These are phyloP conservation scores for Leucocoprinus sp. DNA, from an alignment of 768 basidiomycete species.

Conservation along the genomic window DNA sequence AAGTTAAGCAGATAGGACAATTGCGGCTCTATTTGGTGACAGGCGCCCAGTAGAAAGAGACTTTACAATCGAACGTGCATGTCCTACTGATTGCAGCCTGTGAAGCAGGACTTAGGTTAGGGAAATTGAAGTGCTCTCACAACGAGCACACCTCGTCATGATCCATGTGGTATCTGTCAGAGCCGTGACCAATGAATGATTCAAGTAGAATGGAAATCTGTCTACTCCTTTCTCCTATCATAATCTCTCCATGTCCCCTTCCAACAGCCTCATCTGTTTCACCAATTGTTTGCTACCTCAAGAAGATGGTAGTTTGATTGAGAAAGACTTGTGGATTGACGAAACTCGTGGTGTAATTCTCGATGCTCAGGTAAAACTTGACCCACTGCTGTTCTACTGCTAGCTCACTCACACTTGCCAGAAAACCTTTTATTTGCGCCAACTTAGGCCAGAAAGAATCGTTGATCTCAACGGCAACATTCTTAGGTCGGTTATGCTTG, in stretches of 20 bases:
- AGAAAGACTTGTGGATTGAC: constrained; percentile 80
- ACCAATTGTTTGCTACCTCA: constrained; percentile 77
- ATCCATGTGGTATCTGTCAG: constrained; percentile 1
- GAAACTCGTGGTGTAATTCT: constrained; percentile 64
- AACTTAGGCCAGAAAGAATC: constrained; percentile 50
- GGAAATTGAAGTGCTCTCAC: constrained; percentile 6
- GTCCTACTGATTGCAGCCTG: background rate
- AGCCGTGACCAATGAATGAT: constrained; percentile 3
- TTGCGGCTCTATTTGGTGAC: background rate
- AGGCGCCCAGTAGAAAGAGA: background rate
- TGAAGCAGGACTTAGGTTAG: background rate
- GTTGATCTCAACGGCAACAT: constrained; percentile 74
- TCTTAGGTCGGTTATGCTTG: constrained; percentile 42
- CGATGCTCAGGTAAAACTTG: constrained; percentile 53
- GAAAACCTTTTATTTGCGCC: constrained; percentile 60
- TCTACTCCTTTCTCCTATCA: background rate
- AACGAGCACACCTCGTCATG: constrained; percentile 5
- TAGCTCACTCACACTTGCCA: constrained; percentile 21
- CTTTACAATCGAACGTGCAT: constrained; percentile 9
- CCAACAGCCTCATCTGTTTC: constrained; percentile 73
- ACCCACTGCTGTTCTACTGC: background rate
- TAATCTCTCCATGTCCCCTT: constrained; percentile 27
- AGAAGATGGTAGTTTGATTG: constrained; percentile 69
- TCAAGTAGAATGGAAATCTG: constrained; percentile 7
- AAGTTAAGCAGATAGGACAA: background rate